These are phyloP conservation scores for Boletus huronensis DNA, from an alignment of 768 basidiomycete genomes.

Conservation along the genomic window DNA sequence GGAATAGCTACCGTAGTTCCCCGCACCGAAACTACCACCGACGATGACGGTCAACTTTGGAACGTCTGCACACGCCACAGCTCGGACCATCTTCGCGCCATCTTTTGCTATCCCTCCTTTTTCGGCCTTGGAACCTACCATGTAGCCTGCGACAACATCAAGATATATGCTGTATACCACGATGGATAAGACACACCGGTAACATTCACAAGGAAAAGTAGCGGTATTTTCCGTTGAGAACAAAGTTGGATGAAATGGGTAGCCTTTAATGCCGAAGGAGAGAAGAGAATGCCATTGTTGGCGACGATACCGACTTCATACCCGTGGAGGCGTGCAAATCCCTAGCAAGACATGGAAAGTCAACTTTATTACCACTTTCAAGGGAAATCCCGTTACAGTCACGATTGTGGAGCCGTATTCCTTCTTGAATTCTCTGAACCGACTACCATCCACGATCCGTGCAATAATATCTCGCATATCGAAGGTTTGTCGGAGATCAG, in stretches of 20 bases:
- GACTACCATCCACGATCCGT: constrained; percentile 85
- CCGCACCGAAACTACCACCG: constrained; percentile 92
- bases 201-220: constrained; percentile 95
- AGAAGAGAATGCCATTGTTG: constrained; percentile 94
- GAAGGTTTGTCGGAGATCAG: constrained; percentile 82
- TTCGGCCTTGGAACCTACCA: constrained; percentile 96
- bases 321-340: constrained; percentile 86
- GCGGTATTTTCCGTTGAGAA: constrained; percentile 83
- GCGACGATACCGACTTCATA: constrained; percentile 89
- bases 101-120: constrained; percentile 93
- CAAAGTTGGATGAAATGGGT: constrained; percentile 95
- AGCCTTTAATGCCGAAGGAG: constrained; percentile 89
- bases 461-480: constrained; percentile 95
- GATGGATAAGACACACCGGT: constrained; percentile 49
- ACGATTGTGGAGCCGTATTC: constrained; percentile 91
- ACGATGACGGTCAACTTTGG: constrained; percentile 93
- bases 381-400: constrained; percentile 51
- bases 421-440: constrained; percentile 93
- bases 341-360: constrained; percentile 40
- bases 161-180: neutral
- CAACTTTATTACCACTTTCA: neutral
- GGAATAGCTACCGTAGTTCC: constrained; percentile 74
- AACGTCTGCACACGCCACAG: constrained; percentile 90
- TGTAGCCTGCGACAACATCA: constrained; percentile 58
- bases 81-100: constrained; percentile 94